A percentile compares a stretch with the other conserved stretches of the same genome.
Evolutionary conservation across 2,329 filamentous ascomycete species (phyloP).

Genomic region (Microascus cirrosus): DNA sequence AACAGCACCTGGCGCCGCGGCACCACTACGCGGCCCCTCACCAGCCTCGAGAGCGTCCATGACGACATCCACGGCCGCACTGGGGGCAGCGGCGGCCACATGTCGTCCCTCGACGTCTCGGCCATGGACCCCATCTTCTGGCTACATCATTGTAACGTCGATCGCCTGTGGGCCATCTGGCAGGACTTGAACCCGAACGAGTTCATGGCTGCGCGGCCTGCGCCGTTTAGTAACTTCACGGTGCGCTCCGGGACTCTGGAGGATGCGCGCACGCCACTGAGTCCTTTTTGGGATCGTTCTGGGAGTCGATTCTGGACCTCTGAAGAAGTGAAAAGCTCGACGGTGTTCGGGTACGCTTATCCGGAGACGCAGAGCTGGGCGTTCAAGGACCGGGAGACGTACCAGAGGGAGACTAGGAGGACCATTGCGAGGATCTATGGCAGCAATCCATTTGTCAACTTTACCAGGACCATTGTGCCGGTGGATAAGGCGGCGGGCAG

Average conservation of each 20-base stretch:
- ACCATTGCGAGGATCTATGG: conserved; percentile 23
- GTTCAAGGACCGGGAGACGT: conserved; percentile 7
- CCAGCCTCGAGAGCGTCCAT: conserved; percentile 23
- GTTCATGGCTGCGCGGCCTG: conserved; percentile 1
- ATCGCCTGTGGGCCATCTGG: conserved; percentile 68
- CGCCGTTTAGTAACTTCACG: conserved; percentile 1
- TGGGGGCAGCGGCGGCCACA: conserved; percentile 38
- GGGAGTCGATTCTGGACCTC: conserved; percentile 59
- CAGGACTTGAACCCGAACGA: conserved; percentile 59
- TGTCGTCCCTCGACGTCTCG: conserved; percentile 41
- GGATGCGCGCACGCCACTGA: conserved; percentile 45
- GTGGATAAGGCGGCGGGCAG: conserved; percentile 1
- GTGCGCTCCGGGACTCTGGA: conserved; percentile 32
- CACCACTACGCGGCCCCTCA: not conserved
- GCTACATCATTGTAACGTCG: conserved; percentile 58
- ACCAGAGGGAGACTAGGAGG: conserved; percentile 12
- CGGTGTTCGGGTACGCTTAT: conserved; percentile 64
- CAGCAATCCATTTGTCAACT: conserved; percentile 35
- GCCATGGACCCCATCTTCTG: conserved; percentile 55
- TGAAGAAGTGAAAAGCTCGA: conserved; percentile 44
- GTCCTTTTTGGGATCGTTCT: conserved; percentile 53
- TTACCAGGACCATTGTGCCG: conserved; percentile 2
- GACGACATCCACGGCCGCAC: conserved; percentile 22
- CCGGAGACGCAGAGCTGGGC: conserved; percentile 36
- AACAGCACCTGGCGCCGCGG: conserved; percentile 3